Evolutionary conservation across 768 basidiomycete species (phyloP), one percentile per base, ranked within the genome.

Genomic region (Leccinum subgranulosum): DNA sequence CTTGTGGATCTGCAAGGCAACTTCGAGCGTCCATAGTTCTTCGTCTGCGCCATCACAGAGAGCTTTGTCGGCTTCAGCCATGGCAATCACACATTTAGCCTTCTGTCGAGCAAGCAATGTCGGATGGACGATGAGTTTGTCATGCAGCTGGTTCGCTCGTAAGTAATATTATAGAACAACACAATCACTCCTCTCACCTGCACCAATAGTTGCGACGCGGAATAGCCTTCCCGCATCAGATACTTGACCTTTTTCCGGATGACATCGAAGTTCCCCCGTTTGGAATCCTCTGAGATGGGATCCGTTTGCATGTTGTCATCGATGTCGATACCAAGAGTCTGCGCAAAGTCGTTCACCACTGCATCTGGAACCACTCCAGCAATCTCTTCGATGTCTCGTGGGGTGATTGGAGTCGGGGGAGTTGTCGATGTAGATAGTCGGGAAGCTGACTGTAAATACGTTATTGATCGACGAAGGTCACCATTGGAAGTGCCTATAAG

Each of bases 11-110:
- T 83, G 80, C 52, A 97, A 72, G n/a, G 85, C 94, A 33, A 93
- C 87, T 67, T 97, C 92, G 14, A 99, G 75, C 31, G 92, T 84
- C 87, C 96, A 97, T 23, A 99, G 76, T 71, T 98, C 97, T 73
- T 99, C 97, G 66, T 99, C 97, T 15, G 92, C 94, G 1, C 97
- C 97, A 61, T 98, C 96, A 63, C 90, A 92, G 23, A 99, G 76
- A 0, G 92, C 92, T 72, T 98, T 98, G 74, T 99, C 97, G 27
- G 92, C 93, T 70, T 97, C 94, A 3, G 93, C 97, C 61, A 99
- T 87, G 4, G 84, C 84, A 19, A 97, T 77, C 3, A 90, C 91
- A 59, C 90, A 89, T 29, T 74, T 73, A 12, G 91, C 83, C 70
- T 98, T 98, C 59, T 92, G 88, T 25, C 85, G 82, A 21, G 88